Conservation (phyloP, 345 rosid genomes). For the Moringa oleifera region DNA sequence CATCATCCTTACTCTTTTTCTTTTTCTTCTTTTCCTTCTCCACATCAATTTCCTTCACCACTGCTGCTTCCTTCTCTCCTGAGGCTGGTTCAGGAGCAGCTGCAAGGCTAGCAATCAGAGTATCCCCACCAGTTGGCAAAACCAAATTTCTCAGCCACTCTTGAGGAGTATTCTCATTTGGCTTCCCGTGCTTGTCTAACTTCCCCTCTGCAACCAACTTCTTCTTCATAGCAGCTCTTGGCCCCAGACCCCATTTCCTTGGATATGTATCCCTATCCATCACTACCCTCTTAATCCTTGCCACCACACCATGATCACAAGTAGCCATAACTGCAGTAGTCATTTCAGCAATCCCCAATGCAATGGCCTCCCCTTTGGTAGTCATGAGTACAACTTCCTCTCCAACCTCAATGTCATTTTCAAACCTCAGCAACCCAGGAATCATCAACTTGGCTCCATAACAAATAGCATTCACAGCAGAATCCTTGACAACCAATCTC, state of each 20-base stretch:
- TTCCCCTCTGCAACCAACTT: conserved; percentile 75
- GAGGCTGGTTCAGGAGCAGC: conserved; percentile 43
- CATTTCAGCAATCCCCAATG: conserved; percentile 95
- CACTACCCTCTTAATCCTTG: conserved; percentile 94
- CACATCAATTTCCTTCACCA: conserved; percentile 12
- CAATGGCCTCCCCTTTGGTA: conserved; percentile 91
- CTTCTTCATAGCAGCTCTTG: conserved; percentile 83
- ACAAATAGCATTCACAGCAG: conserved; percentile 92
- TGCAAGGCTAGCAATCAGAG: conserved; percentile 61
- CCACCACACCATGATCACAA: conserved; percentile 94
- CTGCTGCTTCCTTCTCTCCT: conserved; percentile 19
- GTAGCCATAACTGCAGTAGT: conserved; percentile 94
- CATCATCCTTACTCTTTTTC: conserved; percentile 30
- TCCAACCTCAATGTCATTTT: conserved; percentile 82
- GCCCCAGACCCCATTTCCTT: conserved; percentile 95
- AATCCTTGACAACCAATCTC: conserved; percentile 89
- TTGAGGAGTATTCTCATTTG: conserved; percentile 65
- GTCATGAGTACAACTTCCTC: conserved; percentile 94
- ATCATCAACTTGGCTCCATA: conserved; percentile 95
- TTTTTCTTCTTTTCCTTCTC: conserved; percentile 26
- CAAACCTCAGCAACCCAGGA: conserved; percentile 84
- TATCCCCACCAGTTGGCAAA: conserved; percentile 71
- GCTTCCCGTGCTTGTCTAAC: conserved; percentile 85
- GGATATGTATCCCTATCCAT: conserved; percentile 99
- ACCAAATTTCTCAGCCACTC: conserved; percentile 80